Evolutionary conservation across 495 filamentous ascomycete species (phyloP).

Genomic region (Chaetomium cochliodes): DNA sequence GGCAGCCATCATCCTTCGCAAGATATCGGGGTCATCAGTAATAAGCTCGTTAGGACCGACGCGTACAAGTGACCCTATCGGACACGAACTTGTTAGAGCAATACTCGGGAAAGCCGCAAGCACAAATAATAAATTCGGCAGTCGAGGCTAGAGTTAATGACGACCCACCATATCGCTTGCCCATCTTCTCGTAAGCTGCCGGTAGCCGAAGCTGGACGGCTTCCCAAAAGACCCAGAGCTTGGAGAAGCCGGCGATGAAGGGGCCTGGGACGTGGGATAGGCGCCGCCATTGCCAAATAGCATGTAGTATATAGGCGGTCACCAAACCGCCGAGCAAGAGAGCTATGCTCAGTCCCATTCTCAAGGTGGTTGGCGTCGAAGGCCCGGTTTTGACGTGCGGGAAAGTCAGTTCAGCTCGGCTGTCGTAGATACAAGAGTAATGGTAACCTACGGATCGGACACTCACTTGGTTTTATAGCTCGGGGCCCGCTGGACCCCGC

Average conservation of each 20-base stretch:
- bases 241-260: constrained; percentile 32
- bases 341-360: not conserved
- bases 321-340: not conserved
- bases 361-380: not conserved
- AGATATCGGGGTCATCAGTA: constrained; percentile 29
- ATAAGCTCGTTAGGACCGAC: constrained; percentile 45
- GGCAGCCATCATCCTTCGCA: not conserved
- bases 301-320: not conserved
- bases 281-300: constrained; percentile 29
- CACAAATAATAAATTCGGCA: not conserved
- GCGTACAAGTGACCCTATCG: constrained; percentile 22
- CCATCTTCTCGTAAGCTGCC: not conserved
- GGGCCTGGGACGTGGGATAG: constrained; percentile 38
- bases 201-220: constrained; percentile 8
- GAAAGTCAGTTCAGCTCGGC: not conserved
- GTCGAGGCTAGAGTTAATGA: not conserved
- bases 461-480: not conserved
- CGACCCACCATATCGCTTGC: not conserved
- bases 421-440: not conserved
- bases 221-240: constrained; percentile 26
- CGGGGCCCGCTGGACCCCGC: too few species aligned
- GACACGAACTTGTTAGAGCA: not conserved
- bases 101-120: not conserved
- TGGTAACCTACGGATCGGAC: not conserved
- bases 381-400: not conserved